A percentile compares a stretch with the other conserved stretches of the same genome.
Evolutionary conservation across 2,329 filamentous ascomycete genomes (phyloP).

Genomic region (Trichoderma cornu-damae): DNA sequence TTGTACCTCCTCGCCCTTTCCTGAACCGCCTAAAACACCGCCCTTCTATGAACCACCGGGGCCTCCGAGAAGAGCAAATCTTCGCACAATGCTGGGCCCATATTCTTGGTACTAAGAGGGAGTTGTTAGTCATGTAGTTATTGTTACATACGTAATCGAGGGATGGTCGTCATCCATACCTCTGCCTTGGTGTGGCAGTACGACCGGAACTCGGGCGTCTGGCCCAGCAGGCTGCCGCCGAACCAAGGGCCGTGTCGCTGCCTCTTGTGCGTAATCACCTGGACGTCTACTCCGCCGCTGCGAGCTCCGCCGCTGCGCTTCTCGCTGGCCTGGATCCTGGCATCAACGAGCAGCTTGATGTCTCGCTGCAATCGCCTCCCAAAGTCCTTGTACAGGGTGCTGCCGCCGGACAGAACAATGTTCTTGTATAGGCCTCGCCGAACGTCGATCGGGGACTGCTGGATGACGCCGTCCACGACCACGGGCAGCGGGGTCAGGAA

Average conservation of each 20-base stretch:
- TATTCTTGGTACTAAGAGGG: constrained; percentile 87
- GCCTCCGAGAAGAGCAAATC: constrained; percentile 89
- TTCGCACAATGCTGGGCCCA: constrained; percentile 88
- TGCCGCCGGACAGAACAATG: constrained; percentile 95
- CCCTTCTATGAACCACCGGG: constrained; percentile 68
- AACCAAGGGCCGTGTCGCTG: constrained; percentile 99
- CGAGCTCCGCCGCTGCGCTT: constrained; percentile 84
- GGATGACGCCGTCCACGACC: constrained; percentile 94
- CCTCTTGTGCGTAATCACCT: constrained; percentile 95
- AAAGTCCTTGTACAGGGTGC: constrained; percentile 98
- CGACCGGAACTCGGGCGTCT: constrained; percentile 96
- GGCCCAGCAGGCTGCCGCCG: constrained; percentile 89
- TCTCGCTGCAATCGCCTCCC: constrained; percentile 92
- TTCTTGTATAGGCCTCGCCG: constrained; percentile 98
- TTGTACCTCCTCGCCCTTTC: background rate
- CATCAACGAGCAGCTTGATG: constrained; percentile 93
- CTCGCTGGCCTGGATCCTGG: constrained; percentile 87
- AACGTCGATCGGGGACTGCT: constrained; percentile 96
- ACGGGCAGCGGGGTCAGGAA: constrained; percentile 92
- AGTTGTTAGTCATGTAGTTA: constrained; percentile 22
- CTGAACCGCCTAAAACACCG: background rate
- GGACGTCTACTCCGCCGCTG: constrained; percentile 91
- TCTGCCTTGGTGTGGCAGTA: constrained; percentile 94
- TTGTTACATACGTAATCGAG: too few species aligned
- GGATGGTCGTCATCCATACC: constrained; percentile 40